Evolutionary conservation across 2,329 filamentous ascomycete species (phyloP).

Genomic region (Claviceps sp.): DNA sequence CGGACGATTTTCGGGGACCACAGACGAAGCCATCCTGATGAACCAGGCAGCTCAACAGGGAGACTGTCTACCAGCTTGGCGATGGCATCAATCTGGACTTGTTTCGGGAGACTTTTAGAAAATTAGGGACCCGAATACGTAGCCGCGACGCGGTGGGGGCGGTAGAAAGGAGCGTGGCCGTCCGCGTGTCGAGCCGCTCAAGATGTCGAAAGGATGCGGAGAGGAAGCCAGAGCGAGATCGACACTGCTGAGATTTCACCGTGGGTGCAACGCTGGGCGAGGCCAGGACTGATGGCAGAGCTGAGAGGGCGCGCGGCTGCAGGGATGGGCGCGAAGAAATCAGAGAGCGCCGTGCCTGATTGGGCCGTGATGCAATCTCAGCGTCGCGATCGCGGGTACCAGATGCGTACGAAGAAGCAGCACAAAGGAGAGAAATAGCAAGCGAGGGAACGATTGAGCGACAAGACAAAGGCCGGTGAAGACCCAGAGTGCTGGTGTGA

Average conservation of each 20-base stretch:
- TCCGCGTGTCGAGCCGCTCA: not conserved
- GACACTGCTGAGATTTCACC: not conserved
- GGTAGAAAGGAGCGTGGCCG: not conserved
- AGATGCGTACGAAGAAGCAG: not conserved
- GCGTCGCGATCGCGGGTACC: not conserved
- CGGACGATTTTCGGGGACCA: constrained; percentile 26
- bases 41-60: constrained; percentile 10
- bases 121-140: not conserved
- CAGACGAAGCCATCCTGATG: constrained; percentile 28
- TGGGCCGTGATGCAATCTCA: constrained; percentile 2
- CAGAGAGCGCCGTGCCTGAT: not conserved
- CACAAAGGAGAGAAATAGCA: not conserved
- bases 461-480: not conserved
- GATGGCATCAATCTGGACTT: constrained; percentile 2
- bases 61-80: constrained; percentile 11
- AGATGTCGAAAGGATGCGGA: not conserved
- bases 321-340: constrained; percentile 1
- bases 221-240: not conserved
- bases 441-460: not conserved
- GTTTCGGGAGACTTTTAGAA: not conserved
- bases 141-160: not conserved
- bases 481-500: not conserved
- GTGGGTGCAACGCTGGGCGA: constrained; percentile 1
- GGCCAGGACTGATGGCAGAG: not conserved
- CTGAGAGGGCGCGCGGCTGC: not conserved